Evolutionary conservation across 1,139 yeast genomes (phyloP), one percentile per base, ranked within the genome.

Genomic region (Debaryomyces nepalensis): DNA sequence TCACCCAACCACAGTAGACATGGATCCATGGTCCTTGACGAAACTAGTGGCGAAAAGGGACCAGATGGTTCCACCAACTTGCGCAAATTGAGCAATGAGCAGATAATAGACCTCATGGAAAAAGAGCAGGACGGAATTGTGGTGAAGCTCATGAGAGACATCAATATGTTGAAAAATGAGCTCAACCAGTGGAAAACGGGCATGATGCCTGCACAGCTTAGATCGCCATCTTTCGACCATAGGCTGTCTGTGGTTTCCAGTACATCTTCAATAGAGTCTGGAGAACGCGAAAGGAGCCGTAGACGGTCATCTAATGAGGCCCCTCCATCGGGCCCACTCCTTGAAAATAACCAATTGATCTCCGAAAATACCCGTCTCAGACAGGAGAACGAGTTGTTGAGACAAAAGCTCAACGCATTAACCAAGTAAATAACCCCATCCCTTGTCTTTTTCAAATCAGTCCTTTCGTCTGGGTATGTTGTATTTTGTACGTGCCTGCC

Each of bases 51-150:
- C 15, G 34, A 29, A 10, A 15, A 30, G 26, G 18, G 32, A 8
- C n/a, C 18, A n/a, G 42, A 19, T 8, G 29, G 29, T 20, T 38
- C 22, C 26, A 34, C 37, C 3, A 34, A 34, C 18, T 34, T 34
- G 23, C 37, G 37, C 33, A 26, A 42, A 23, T 34, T 44, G 18
- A 57, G 61, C 22, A 64, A 64, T 22, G 83, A 76, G 36, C 79
- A 77, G 46, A 70, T 78, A 29, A 74, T 82, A 37, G 84, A 81
- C 56, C 65, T 75, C 43, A 80, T 82, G 86, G 88, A 82, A 54
- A 72, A 81, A 44, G 87, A 82, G 54, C 87, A 82, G 55, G 88
- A 82, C 52, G 84, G 83, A 2, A 78, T 81, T 26, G 87, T 81
- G 6, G 61, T 81, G 48, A 77, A 73, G 52, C 59, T 82, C 31